These are phyloP conservation scores for Dendrobium chrysotoxum DNA, from an alignment of 106 monocot species.

Conservation along the genomic window DNA sequence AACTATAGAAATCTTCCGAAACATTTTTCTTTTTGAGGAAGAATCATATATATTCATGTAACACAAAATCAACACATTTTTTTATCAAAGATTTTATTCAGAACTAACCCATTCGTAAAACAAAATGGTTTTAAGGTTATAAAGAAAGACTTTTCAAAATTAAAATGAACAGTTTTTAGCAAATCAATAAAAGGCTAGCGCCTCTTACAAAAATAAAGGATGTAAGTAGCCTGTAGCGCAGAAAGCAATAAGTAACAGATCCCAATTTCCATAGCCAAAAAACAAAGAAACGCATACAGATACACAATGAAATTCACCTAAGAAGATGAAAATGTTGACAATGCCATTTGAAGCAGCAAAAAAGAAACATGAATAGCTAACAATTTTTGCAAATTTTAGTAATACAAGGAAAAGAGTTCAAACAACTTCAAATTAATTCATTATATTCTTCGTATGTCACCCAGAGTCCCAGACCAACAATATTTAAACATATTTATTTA, in stretches of 20 bases:
- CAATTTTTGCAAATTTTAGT: neutral
- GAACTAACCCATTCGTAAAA: no score
- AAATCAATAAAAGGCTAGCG: neutral
- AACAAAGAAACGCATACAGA: neutral
- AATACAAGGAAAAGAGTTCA: neutral
- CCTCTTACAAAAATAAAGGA: neutral
- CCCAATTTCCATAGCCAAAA: neutral
- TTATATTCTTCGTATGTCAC: neutral
- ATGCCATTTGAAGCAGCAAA: neutral
- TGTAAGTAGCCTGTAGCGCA: neutral
- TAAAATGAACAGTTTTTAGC: no score
- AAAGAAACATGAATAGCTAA: neutral
- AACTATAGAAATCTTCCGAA: neutral
- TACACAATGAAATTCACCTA: neutral
- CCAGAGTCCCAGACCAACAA: neutral
- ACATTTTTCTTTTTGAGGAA: neutral
- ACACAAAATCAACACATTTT: no score
- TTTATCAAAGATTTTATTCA: no score
- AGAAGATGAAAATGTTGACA: neutral
- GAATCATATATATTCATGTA: no score
- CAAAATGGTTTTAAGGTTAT: no score
- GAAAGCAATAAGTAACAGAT: neutral
- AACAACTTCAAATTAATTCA: neutral
- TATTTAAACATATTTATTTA: neutral
- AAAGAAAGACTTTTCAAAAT: no score